Evolutionary conservation across 2,329 filamentous ascomycete species (phyloP).

Genomic region (Sclerotiophoma versabilis): DNA sequence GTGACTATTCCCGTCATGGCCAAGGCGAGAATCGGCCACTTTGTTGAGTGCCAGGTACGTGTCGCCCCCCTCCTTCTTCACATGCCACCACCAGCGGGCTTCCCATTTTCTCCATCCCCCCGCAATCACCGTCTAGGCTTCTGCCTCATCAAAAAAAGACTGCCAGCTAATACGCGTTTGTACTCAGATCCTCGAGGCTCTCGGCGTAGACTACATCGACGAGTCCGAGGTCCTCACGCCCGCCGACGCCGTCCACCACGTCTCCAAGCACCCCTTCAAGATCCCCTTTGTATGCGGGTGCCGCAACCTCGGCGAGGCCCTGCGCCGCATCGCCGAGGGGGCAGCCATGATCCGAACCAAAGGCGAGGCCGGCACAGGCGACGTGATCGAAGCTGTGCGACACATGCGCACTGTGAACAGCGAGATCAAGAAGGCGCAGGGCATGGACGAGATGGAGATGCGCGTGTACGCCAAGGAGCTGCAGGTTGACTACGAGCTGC

Average conservation of each 20-base stretch:
- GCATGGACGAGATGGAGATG: conserved; percentile 74
- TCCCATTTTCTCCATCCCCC: background rate
- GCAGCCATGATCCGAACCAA: conserved; percentile 99
- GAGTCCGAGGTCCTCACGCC: conserved; percentile 97
- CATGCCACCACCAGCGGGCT: background rate
- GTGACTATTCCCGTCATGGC: conserved; percentile 99
- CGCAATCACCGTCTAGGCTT: too few species aligned
- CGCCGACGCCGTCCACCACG: conserved; percentile 88
- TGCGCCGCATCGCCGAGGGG: conserved; percentile 88
- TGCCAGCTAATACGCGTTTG: background rate
- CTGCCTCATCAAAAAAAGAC: background rate
- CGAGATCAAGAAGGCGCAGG: conserved; percentile 77
- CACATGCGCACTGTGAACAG: conserved; percentile 91
- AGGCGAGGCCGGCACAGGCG: conserved; percentile 95
- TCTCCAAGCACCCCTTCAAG: conserved; percentile 83
- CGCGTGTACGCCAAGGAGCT: conserved; percentile 82
- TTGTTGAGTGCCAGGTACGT: conserved; percentile 89
- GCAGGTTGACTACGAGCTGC: conserved; percentile 76
- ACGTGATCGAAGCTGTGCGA: conserved; percentile 94
- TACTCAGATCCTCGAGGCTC: conserved; percentile 83
- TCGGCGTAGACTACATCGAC: conserved; percentile 97
- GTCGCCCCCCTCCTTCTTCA: conserved; percentile 4
- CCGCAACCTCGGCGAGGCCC: conserved; percentile 90
- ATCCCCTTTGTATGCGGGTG: conserved; percentile 97
- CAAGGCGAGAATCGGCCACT: conserved; percentile 96